These are phyloP conservation scores for Nicotiana attenuata DNA, from an alignment of 257 asterid genomes.

Conservation along the genomic window DNA sequence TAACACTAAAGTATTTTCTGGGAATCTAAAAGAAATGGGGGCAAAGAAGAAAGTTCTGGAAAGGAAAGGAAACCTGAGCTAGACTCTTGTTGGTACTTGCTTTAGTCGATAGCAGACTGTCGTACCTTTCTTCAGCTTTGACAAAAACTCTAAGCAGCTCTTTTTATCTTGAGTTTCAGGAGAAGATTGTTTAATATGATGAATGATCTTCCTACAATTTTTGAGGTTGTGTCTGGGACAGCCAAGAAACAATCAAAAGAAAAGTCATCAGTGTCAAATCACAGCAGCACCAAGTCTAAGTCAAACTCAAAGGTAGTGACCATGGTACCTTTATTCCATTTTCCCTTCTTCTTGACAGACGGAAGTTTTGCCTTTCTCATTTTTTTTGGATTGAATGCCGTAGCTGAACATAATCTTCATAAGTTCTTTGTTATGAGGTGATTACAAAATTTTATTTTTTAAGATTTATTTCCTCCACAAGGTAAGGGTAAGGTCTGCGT, in stretches of 20 bases:
- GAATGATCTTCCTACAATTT: conserved; percentile 17
- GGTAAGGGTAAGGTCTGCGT: too few species aligned
- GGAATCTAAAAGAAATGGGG: neutral
- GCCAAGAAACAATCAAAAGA: conserved; percentile 14
- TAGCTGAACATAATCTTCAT: neutral
- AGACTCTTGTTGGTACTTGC: neutral
- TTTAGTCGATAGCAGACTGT: neutral
- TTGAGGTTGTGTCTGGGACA: conserved; percentile 14
- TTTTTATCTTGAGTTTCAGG: conserved; percentile 7
- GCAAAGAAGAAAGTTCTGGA: neutral
- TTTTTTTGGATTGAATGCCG: neutral
- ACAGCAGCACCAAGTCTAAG: conserved; percentile 17
- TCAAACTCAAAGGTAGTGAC: conserved; percentile 4
- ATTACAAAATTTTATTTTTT: neutral
- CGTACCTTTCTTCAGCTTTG: neutral
- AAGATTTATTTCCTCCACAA: too few species aligned
- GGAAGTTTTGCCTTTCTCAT: neutral
- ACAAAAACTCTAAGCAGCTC: neutral
- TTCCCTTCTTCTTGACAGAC: neutral
- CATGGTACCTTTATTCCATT: neutral
- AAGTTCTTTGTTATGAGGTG: neutral
- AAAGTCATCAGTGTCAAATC: conserved; percentile 14
- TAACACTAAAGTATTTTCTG: neutral
- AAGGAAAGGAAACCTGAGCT: neutral
- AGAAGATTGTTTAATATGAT: conserved; percentile 16